Evolutionary conservation across 371 early-diverging fungal genomes (phyloP), one percentile per base, ranked within the genome.

Genomic region (Apophysomyces ossiformis): DNA sequence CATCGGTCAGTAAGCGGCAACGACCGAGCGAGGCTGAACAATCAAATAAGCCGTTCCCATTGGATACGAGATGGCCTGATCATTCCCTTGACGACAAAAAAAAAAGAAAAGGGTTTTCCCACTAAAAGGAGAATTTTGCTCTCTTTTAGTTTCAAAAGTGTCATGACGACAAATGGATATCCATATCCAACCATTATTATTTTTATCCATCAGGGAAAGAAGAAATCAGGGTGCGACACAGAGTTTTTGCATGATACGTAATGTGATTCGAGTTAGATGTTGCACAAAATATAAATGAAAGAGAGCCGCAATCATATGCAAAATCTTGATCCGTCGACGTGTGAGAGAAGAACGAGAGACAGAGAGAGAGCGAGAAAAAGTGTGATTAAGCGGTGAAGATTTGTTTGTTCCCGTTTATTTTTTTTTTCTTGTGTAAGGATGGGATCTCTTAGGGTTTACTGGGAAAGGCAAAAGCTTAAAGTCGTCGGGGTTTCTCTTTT

Each of bases 401-500:
- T 26, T 26, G 21, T 50, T 21, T 50, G 54, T 50, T 50, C 54
- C 54, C 54, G 21, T 50, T 50, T 45, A n/a, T 43, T 43, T 43
- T 47, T 47, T 47, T 47, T 47, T 47, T 47, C 11, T 50, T 50
- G 54, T 50, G 54, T 26, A 26, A 50, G 16, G 54, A 50, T 26
- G 54, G 54, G 54, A 50, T 50, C 54, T 50, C 35, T n/a, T 21
- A 50, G 54, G 54, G 54, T 50, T 50, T 50, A 50, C 54, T 50
- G 54, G 54, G 54, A 50, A 50, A 50, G 54, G 54, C 54, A 50
- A 50, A 21, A 50, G 54, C 54, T 50, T 50, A 50, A 50, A 50
- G 18, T 18, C 8, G 5, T 50, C 54, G 54, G 54, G 54, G n/a
- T 50, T 50, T 50, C 54, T 50, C 54, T 50, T 18, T 50, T 50